Conservation (phyloP, 139 green algal species). For the Mesotaenium endlicherianum region DNA sequence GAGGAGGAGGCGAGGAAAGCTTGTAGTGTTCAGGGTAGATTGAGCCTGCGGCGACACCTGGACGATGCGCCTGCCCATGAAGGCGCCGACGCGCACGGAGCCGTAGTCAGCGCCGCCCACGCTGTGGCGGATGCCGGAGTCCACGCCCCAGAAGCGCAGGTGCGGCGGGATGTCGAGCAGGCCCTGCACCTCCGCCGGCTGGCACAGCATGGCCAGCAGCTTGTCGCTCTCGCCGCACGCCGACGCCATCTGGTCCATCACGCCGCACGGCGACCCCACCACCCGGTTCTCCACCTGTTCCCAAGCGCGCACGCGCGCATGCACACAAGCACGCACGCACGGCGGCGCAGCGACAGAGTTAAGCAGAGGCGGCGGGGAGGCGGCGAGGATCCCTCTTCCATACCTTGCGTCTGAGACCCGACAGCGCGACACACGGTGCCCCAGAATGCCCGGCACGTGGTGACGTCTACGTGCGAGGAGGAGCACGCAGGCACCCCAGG, state of each 20-base stretch:
- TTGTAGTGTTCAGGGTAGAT: neutral
- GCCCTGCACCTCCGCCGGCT: slow-evolving; percentile 73
- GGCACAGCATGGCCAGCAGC: slow-evolving; percentile 82
- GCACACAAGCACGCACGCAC: neutral
- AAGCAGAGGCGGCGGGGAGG: neutral
- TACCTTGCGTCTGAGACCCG: too few relatives aligned
- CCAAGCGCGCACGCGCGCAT: neutral
- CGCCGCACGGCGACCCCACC: slow-evolving; percentile 87
- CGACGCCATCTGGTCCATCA: slow-evolving; percentile 94
- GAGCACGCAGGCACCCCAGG: too few relatives aligned
- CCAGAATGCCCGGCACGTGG: too few relatives aligned
- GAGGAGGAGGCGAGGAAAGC: neutral
- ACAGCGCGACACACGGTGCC: too few relatives aligned
- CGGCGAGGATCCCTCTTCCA: too few relatives aligned
- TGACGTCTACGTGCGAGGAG: too few relatives aligned
- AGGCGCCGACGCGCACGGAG: slow-evolving; percentile 76
- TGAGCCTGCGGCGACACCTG: too few relatives aligned
- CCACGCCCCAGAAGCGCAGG: slow-evolving; percentile 76
- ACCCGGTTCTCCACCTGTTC: slow-evolving; percentile 82
- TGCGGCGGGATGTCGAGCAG: slow-evolving; percentile 67
- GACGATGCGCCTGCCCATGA: slow-evolving; percentile 64
- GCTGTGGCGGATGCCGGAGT: slow-evolving; percentile 81
- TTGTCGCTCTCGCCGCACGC: slow-evolving; percentile 65
- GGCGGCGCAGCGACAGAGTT: neutral
- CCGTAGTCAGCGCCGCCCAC: slow-evolving; percentile 83